Evolutionary conservation across 768 basidiomycete genomes (phyloP).

Genomic region (Suillus subaureus): DNA sequence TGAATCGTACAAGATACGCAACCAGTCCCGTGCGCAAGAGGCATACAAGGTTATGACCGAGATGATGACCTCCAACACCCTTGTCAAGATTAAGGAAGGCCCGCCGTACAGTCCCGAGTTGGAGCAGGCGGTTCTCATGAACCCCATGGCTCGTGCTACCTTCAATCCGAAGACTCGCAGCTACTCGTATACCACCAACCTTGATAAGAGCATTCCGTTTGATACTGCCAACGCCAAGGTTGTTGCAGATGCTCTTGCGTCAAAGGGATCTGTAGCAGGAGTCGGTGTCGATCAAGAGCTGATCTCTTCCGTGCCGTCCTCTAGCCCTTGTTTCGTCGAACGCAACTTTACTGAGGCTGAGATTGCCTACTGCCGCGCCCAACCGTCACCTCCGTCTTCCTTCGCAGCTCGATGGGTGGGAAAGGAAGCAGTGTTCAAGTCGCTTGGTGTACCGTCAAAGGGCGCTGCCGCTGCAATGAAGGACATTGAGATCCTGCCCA

Average conservation of each 20-base stretch:
- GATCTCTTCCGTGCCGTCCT: conserved; percentile 89
- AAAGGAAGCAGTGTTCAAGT: conserved; percentile 98
- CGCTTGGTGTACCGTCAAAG: conserved; percentile 84
- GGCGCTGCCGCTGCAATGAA: conserved; percentile 95
- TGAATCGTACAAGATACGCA: conserved; percentile 72
- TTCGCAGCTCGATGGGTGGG: conserved; percentile 97
- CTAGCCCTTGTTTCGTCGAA: conserved; percentile 81
- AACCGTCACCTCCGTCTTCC: conserved; percentile 85
- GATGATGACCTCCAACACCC: conserved; percentile 91
- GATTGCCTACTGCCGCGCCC: conserved; percentile 81
- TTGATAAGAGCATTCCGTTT: conserved; percentile 51
- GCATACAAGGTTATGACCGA: conserved; percentile 93
- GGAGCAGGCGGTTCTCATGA: conserved; percentile 85
- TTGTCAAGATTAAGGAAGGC: conserved; percentile 93
- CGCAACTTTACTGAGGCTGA: conserved; percentile 95
- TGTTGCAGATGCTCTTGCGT: conserved; percentile 45
- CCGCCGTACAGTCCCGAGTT: conserved; percentile 88
- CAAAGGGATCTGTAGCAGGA: conserved; percentile 57
- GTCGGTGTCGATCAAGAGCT: conserved; percentile 94
- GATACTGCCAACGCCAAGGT: conserved; percentile 72
- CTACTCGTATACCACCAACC: conserved; percentile 74
- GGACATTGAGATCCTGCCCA: conserved; percentile 93
- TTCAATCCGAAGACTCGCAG: conserved; percentile 84
- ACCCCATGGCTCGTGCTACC: conserved; percentile 87
- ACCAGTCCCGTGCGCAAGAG: conserved; percentile 63